Evolutionary conservation across 768 basidiomycete species (phyloP).

Genomic region (Russula compacta): DNA sequence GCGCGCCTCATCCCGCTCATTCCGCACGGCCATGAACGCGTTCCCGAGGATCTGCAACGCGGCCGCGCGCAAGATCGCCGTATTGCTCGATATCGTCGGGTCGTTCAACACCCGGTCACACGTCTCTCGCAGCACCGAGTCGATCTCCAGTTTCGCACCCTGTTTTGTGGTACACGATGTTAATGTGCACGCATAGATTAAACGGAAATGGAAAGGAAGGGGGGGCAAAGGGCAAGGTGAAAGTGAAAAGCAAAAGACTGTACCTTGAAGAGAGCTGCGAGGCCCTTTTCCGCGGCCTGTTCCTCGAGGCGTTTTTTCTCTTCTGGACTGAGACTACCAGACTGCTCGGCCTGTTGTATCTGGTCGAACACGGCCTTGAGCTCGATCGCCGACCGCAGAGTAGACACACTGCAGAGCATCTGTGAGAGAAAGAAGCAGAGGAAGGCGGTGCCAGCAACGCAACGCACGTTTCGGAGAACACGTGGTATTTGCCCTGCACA

Average conservation of each 20-base stretch:
- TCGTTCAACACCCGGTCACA: conserved; percentile 75
- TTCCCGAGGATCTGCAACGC: conserved; percentile 81
- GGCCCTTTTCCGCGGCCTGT: conserved; percentile 86
- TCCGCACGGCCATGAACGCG: conserved; percentile 61
- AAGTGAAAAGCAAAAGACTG: not conserved
- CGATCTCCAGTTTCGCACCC: conserved; percentile 88
- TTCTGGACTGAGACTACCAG: conserved; percentile 67
- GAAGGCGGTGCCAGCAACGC: conserved; percentile 24
- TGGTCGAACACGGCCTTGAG: conserved; percentile 87
- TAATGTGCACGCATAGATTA: not conserved
- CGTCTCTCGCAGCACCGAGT: conserved; percentile 80
- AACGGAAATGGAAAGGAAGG: not conserved
- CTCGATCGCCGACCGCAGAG: conserved; percentile 78
- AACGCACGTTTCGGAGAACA: conserved; percentile 87
- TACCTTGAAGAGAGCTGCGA: conserved; percentile 90
- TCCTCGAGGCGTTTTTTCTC: conserved; percentile 81
- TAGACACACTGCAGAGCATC: conserved; percentile 53
- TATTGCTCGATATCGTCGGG: conserved; percentile 39
- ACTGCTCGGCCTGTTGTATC: conserved; percentile 82
- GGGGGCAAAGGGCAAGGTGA: not conserved
- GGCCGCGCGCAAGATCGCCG: conserved; percentile 64
- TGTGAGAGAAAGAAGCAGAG: not conserved
- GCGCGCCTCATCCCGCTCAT: conserved; percentile 38
- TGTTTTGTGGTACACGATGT: conserved; percentile 23
- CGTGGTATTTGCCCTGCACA: conserved; percentile 86